These are phyloP conservation scores for Arxiozyma telluris DNA, from an alignment of 1,139 yeast species.

Conservation along the genomic window DNA sequence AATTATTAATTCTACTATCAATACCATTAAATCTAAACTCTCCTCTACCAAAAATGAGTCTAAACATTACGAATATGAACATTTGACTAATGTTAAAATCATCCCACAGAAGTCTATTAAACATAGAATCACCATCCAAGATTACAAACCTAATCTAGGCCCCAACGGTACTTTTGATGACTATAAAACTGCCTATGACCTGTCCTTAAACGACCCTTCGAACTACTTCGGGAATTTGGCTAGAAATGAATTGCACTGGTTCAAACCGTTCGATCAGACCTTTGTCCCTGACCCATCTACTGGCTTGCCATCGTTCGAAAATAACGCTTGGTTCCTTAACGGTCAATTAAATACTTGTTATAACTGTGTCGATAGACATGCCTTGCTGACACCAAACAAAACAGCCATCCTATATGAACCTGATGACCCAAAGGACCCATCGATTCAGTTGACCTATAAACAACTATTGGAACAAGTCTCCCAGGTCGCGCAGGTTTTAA, in stretches of 20 bases:
- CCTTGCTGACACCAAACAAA: conserved; percentile 57
- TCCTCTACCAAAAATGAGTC: neutral
- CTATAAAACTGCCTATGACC: conserved; percentile 50
- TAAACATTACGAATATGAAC: conserved; percentile 18
- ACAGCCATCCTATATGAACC: conserved; percentile 76
- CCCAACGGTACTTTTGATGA: conserved; percentile 35
- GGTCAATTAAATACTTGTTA: conserved; percentile 72
- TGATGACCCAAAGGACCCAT: conserved; percentile 56
- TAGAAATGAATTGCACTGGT: conserved; percentile 50
- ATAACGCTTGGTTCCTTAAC: conserved; percentile 70
- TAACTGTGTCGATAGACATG: conserved; percentile 77
- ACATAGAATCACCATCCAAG: conserved; percentile 26
- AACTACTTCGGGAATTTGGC: conserved; percentile 60
- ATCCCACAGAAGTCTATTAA: conserved; percentile 21
- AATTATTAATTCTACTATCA: neutral
- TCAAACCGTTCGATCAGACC: conserved; percentile 49
- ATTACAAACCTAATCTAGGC: conserved; percentile 27
- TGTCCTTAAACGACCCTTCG: conserved; percentile 60
- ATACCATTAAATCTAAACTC: neutral
- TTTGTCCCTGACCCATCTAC: conserved; percentile 44
- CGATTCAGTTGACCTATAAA: conserved; percentile 57
- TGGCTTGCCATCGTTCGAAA: conserved; percentile 41
- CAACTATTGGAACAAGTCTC: conserved; percentile 63
- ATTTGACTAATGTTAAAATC: conserved; percentile 21
- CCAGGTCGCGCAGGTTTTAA: conserved; percentile 60